Conservation (phyloP, 495 filamentous ascomycete genomes). For the Hypoxylon intermedium region DNA sequence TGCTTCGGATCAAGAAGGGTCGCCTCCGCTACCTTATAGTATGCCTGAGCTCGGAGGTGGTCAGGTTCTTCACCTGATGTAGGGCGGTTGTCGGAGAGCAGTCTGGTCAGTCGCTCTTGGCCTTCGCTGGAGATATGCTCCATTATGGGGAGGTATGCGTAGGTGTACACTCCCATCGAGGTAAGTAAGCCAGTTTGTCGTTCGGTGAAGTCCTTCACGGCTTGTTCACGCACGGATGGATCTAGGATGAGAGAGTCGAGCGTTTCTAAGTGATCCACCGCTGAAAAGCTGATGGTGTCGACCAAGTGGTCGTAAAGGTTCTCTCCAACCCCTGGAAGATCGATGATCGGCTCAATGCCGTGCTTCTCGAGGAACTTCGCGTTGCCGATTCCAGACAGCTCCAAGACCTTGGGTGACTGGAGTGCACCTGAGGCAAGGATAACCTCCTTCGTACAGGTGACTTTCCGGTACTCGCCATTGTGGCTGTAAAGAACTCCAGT, state of each 20-base stretch:
- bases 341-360: conserved; percentile 46
- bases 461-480: conserved; percentile 13
- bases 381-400: conserved; percentile 64
- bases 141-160: not conserved
- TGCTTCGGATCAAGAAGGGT: conserved; percentile 24
- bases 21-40: conserved; percentile 10
- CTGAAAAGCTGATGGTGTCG: not conserved
- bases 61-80: not conserved
- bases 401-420: conserved; percentile 60
- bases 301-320: conserved; percentile 57
- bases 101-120: not conserved
- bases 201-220: conserved; percentile 18
- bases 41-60: not conserved
- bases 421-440: conserved; percentile 63
- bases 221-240: not conserved
- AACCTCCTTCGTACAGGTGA: conserved; percentile 57
- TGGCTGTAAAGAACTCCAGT: conserved; percentile 4
- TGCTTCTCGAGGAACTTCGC: conserved; percentile 45
- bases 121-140: conserved; percentile 12
- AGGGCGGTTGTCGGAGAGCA: conserved; percentile 17
- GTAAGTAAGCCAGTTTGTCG: not conserved
- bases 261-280: not conserved
- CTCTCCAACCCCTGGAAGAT: conserved; percentile 60
- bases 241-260: not conserved
- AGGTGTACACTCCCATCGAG: not conserved